Base-by-base conservation (phyloP, 1,139 yeast species). In the Tardiomyces digboiensis region DNA sequence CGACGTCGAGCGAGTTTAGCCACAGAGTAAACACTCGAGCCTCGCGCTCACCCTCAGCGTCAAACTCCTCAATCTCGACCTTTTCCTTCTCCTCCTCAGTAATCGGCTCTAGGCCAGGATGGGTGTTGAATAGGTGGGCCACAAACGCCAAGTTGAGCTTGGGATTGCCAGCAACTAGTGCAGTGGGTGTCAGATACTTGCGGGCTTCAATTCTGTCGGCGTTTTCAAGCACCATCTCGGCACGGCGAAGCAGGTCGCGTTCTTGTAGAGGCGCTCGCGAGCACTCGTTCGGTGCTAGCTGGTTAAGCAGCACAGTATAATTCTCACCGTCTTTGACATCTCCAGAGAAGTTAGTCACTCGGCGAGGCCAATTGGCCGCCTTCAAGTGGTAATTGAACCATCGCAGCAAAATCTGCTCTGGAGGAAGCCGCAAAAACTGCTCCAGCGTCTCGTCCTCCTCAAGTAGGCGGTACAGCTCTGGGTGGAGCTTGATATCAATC, bases 11-110 rank as follows among this genome's bases (percentile, higher is more conserved):
- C 1, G 97, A 87, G 66, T 91, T 91, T 60, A 91, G 78, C 98
- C 98, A 91, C 57, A 91, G 72, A 12, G 98, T 93, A 67, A 91
- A 91, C 4, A 91, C 99, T 63, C 99, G 80, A 1, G 98, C 98
- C 70, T 91, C 99, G 69, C 98, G 83, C 69, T 91, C 99, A 51
- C 99, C 99, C 68, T 93, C 98, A 16, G 98, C 98, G 63, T 91
- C 99, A 59, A 93, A 91, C 55, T 88, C 98, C 59, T 78, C 84
- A 41, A 69, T 63, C 63, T 83, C 91, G 55, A 89, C 85, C 58
- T 80, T 82, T 63, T 91, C 98, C 56, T 79, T 81, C 62, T 89
- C 97, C 49, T 74, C 78, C 65, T 91, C 98, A 60, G 87, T 94
- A 53, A 91, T 78, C 50, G 98, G 97, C 50, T 88, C 97, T 56